Percentiles rank a stretch among this genome's conserved stretches.
Evolutionary conservation across 148 eudicot species (phyloP).

Genomic region (Hydrangea macrophylla): DNA sequence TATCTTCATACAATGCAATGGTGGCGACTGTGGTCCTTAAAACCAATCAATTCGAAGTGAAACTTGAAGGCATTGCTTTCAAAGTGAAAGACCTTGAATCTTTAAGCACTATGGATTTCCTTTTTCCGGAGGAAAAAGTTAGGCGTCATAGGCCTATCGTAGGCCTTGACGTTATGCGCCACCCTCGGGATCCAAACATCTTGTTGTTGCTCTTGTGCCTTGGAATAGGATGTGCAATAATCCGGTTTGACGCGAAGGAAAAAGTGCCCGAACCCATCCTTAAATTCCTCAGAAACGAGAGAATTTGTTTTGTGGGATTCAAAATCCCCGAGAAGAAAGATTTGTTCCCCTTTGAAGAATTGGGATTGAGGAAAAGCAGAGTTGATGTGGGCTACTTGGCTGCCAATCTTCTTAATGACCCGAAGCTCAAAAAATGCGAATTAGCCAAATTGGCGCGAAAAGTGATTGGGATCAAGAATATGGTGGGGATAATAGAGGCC

Average conservation of each 20-base stretch:
- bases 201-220: slow-evolving; percentile 29
- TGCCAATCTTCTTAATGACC: slow-evolving; percentile 25
- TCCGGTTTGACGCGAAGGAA: slow-evolving; percentile 24
- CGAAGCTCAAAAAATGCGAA: slow-evolving; percentile 23
- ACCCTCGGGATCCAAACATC: slow-evolving; percentile 32
- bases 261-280: slow-evolving; percentile 19
- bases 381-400: slow-evolving; percentile 37
- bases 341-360: slow-evolving; percentile 30
- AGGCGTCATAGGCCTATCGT: slow-evolving; percentile 30
- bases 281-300: slow-evolving; percentile 30
- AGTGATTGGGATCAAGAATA: slow-evolving; percentile 33
- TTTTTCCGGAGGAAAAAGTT: slow-evolving; percentile 31
- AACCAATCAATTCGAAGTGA: slow-evolving; percentile 39
- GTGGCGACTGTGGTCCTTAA: slow-evolving; percentile 29
- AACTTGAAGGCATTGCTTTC: slow-evolving; percentile 38
- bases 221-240: slow-evolving; percentile 36
- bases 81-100: slow-evolving; percentile 33
- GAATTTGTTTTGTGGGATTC: slow-evolving; percentile 35
- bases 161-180: slow-evolving; percentile 37
- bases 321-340: slow-evolving; percentile 35
- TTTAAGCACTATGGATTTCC: slow-evolving; percentile 29
- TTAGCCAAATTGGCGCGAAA: slow-evolving; percentile 32
- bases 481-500: slow-evolving; percentile 32
- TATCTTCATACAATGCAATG: slow-evolving; percentile 5
- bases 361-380: slow-evolving; percentile 26